phyloP scores from a whole-genome alignment of 176 grass and related monocot species.

The Eragrostis curvula region DNA sequence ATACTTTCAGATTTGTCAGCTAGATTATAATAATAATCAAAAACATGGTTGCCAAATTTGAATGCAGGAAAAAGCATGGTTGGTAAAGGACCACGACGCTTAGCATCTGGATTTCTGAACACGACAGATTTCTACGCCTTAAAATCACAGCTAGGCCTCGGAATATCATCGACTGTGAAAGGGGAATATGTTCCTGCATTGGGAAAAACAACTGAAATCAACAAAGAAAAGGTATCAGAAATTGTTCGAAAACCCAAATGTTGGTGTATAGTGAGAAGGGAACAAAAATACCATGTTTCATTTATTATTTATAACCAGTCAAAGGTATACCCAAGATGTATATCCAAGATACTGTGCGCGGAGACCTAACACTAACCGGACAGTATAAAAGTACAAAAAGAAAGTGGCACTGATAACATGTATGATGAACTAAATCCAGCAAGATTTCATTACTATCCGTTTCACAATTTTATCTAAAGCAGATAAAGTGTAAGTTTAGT shows the following conservation, averaged over 20 bases:
- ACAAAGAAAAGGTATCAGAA: not conserved
- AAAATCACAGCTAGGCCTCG: constrained; percentile 17
- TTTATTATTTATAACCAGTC: too few relatives aligned
- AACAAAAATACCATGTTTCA: too few relatives aligned
- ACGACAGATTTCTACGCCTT: not conserved
- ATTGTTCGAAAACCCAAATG: not conserved
- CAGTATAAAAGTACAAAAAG: too few relatives aligned
- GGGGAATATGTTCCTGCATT: not conserved
- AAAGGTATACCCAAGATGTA: too few relatives aligned
- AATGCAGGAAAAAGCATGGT: not conserved
- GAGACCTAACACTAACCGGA: too few relatives aligned
- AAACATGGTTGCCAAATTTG: not conserved
- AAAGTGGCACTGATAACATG: too few relatives aligned
- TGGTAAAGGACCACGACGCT: not conserved
- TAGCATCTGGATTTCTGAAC: not conserved
- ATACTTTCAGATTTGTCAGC: constrained; percentile 29
- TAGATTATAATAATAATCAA: constrained; percentile 13
- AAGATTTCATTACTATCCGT: too few relatives aligned
- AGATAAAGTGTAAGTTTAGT: too few relatives aligned
- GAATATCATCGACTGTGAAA: constrained; percentile 31
- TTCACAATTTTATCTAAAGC: too few relatives aligned
- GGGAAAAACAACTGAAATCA: not conserved
- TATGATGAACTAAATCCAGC: too few relatives aligned
- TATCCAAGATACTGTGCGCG: too few relatives aligned
- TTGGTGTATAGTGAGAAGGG: too few relatives aligned